Percentiles rank a stretch among this genome's conserved stretches.
Conservation (phyloP, 2,329 filamentous ascomycete species). For the Xylaria polymorpha region DNA sequence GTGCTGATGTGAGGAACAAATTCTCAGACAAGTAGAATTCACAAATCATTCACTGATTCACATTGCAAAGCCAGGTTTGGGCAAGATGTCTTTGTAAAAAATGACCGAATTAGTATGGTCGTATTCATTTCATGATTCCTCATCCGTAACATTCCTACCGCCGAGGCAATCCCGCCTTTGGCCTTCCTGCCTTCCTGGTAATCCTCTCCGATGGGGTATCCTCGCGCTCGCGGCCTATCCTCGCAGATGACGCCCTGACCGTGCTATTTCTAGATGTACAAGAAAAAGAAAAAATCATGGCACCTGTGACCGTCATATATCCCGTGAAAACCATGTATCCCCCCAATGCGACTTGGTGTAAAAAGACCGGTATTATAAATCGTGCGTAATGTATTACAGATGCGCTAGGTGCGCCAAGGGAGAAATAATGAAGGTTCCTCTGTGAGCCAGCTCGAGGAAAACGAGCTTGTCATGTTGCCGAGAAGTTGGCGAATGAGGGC, state of each 20-base stretch:
- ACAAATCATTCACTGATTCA: slow-evolving; percentile 1
- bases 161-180: slow-evolving; percentile 36
- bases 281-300: slow-evolving; percentile 29
- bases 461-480: slow-evolving; percentile 26
- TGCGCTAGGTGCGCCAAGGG: slow-evolving; percentile 36
- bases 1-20: not conserved
- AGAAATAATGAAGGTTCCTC: slow-evolving; percentile 42
- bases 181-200: slow-evolving; percentile 39
- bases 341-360: slow-evolving; percentile 39
- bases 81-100: slow-evolving; percentile 7
- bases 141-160: slow-evolving; percentile 15
- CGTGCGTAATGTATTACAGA: slow-evolving; percentile 42
- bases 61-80: not conserved
- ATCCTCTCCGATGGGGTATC: slow-evolving; percentile 49
- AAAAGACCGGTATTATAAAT: slow-evolving; percentile 45
- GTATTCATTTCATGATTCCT: slow-evolving; percentile 32
- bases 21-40: not conserved
- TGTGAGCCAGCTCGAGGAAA: slow-evolving; percentile 47
- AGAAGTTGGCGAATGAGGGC: slow-evolving; percentile 15
- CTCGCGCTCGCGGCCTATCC: slow-evolving; percentile 47
- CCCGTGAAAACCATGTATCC: slow-evolving; percentile 40
- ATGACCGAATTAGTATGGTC: slow-evolving; percentile 36
- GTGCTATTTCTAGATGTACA: slow-evolving; percentile 45
- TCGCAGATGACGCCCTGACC: slow-evolving; percentile 46
- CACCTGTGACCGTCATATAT: slow-evolving; percentile 41